phyloP scores from a whole-genome alignment of 805 yeast species.

The Wickerhamiella shivajii region DNA sequence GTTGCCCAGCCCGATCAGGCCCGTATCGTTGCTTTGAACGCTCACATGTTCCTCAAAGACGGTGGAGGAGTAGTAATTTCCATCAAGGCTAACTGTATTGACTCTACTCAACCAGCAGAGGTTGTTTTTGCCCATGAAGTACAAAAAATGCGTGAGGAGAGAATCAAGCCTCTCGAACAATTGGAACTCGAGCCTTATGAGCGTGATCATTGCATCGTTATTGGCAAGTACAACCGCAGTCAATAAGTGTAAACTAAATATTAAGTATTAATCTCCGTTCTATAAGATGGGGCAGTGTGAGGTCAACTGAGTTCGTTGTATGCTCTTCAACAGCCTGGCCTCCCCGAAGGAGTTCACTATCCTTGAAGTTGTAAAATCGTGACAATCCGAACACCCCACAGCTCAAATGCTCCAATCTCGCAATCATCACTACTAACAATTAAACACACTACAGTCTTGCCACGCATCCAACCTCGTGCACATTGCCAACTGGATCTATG shows the following conservation, averaged over 20 bases:
- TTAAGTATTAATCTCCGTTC: no score
- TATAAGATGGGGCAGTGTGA: no score
- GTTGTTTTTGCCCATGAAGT: slow-evolving; percentile 99
- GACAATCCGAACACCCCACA: no score
- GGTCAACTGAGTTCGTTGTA: no score
- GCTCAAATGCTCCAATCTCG: no score
- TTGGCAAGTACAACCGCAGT: slow-evolving; percentile 91
- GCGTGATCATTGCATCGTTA: slow-evolving; percentile 98
- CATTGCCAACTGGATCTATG: no score
- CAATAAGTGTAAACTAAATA: slow-evolving; percentile 24
- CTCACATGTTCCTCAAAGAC: slow-evolving; percentile 95
- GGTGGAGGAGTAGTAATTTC: slow-evolving; percentile 98
- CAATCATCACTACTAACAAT: no score
- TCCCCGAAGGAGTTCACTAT: no score
- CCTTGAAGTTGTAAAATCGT: no score
- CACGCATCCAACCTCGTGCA: no score
- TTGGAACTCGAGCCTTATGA: slow-evolving; percentile 98
- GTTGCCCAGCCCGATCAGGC: slow-evolving; percentile 99
- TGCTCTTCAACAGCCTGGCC: no score
- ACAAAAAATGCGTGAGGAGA: slow-evolving; percentile 96
- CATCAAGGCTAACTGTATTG: slow-evolving; percentile 99
- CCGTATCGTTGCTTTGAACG: slow-evolving; percentile 96
- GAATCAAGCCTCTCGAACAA: slow-evolving; percentile 96
- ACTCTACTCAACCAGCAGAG: slow-evolving; percentile 98
- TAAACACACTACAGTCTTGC: no score